These are phyloP conservation scores for Diaporthe sp. DNA, from an alignment of 2,329 filamentous ascomycete species.

Conservation along the genomic window DNA sequence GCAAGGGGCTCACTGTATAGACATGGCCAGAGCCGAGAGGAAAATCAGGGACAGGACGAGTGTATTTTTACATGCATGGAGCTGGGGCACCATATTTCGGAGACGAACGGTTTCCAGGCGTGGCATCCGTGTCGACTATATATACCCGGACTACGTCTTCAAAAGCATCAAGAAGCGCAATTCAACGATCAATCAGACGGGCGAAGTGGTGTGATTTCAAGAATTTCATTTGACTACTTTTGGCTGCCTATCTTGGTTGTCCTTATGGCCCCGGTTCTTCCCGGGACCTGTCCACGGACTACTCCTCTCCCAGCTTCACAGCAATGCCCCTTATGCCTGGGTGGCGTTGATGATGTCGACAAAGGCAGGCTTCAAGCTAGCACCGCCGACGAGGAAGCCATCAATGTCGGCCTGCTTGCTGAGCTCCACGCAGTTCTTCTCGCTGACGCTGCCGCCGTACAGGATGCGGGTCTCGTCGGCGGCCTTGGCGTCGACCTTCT, in stretches of 20 bases:
- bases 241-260: conserved; percentile 21
- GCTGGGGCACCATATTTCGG: background rate
- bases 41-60: background rate
- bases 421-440: conserved; percentile 98
- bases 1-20: conserved; percentile 67
- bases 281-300: background rate
- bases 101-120: background rate
- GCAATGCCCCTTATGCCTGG: conserved; percentile 38
- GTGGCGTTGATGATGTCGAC: conserved; percentile 72
- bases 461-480: conserved; percentile 92
- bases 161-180: conserved; percentile 3
- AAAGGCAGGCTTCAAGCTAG: conserved; percentile 94
- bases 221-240: conserved; percentile 19
- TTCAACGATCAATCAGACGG: background rate
- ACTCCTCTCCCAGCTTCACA: background rate
- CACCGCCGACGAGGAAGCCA: conserved; percentile 96
- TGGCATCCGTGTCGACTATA: conserved; percentile 18
- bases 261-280: background rate
- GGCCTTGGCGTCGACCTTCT: conserved; percentile 79
- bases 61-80: conserved; percentile 2
- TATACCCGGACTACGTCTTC: conserved; percentile 24
- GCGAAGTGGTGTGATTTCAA: background rate
- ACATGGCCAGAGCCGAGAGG: background rate
- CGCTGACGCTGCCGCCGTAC: conserved; percentile 95
- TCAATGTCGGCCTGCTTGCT: conserved; percentile 95